phyloP scores from a whole-genome alignment of 2,329 filamentous ascomycete species.

The Aspergillus novoparasiticus region DNA sequence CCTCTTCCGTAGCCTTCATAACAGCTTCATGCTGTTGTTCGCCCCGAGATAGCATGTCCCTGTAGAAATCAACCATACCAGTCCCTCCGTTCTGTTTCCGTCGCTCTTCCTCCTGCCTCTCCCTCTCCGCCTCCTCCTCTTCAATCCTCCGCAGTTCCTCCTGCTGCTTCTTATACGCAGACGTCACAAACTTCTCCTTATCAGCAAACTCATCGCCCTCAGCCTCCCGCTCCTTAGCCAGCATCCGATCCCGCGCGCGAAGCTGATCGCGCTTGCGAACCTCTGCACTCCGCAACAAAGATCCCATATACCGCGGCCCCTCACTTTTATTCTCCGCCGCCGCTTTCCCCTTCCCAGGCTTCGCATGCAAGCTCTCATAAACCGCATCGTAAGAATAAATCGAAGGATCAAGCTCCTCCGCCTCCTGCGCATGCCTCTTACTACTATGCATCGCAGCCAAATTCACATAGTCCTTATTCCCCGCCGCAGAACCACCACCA shows the following conservation, averaged over 20 bases:
- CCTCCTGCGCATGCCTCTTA: slow-evolving; percentile 47
- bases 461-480: slow-evolving; percentile 42
- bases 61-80: slow-evolving; percentile 65
- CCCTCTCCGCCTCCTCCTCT: slow-evolving; percentile 61
- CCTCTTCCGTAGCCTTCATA: slow-evolving; percentile 57
- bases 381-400: slow-evolving; percentile 55
- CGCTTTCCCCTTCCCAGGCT: slow-evolving; percentile 30
- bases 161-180: slow-evolving; percentile 66
- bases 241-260: slow-evolving; percentile 61
- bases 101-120: slow-evolving; percentile 55
- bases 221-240: slow-evolving; percentile 63
- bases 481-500: slow-evolving; percentile 6
- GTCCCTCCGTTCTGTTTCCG: slow-evolving; percentile 49
- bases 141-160: slow-evolving; percentile 60
- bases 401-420: slow-evolving; percentile 47
- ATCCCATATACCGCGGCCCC: slow-evolving; percentile 63
- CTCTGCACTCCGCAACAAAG: slow-evolving; percentile 61
- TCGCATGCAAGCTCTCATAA: slow-evolving; percentile 52
- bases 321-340: slow-evolving; percentile 24
- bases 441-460: slow-evolving; percentile 50
- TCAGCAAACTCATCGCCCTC: slow-evolving; percentile 69
- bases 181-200: slow-evolving; percentile 69
- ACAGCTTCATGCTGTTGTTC: slow-evolving; percentile 60
- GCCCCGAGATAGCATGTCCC: slow-evolving; percentile 59
- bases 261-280: slow-evolving; percentile 65